phyloP scores from a whole-genome alignment of 2,329 filamentous ascomycete genomes.

The Colletotrichum eremochloae region DNA sequence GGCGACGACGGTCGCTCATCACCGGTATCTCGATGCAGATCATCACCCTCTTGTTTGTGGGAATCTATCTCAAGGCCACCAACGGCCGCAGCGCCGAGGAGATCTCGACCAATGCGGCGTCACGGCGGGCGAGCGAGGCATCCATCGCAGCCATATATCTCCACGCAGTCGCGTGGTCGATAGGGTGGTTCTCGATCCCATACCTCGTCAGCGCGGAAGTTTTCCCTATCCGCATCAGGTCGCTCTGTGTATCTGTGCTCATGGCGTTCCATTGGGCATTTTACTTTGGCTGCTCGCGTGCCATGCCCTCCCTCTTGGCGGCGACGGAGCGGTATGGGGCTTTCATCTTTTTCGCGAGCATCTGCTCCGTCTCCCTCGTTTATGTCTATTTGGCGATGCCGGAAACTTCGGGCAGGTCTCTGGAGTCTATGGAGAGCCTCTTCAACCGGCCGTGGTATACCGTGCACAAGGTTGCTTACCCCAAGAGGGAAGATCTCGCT shows the following conservation, averaged over 20 bases:
- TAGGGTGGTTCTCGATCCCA: constrained; percentile 62
- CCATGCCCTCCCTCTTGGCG: constrained; percentile 52
- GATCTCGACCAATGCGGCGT: constrained; percentile 41
- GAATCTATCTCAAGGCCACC: constrained; percentile 49
- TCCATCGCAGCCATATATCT: constrained; percentile 60
- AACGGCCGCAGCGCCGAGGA: constrained; percentile 44
- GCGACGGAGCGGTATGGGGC: constrained; percentile 47
- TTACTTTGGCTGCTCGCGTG: constrained; percentile 51
- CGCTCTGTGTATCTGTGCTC: constrained; percentile 55
- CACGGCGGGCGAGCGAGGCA: constrained; percentile 52
- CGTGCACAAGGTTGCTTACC: constrained; percentile 48
- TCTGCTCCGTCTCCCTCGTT: constrained; percentile 28
- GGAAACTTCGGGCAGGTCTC: constrained; percentile 48
- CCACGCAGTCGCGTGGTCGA: constrained; percentile 58
- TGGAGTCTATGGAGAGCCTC: constrained; percentile 49
- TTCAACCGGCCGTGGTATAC: constrained; percentile 50
- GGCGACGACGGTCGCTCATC: constrained; percentile 51
- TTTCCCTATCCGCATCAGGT: constrained; percentile 58
- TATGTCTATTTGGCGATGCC: constrained; percentile 53
- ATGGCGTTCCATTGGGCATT: constrained; percentile 59
- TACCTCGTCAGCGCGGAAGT: constrained; percentile 61
- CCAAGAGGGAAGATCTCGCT: constrained; percentile 45
- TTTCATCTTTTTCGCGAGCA: constrained; percentile 36
- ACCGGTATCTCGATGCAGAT: constrained; percentile 51
- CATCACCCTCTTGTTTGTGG: constrained; percentile 48